Conservation (phyloP, 2,329 filamentous ascomycete species). For the Plectosphaerella sp. region DNA sequence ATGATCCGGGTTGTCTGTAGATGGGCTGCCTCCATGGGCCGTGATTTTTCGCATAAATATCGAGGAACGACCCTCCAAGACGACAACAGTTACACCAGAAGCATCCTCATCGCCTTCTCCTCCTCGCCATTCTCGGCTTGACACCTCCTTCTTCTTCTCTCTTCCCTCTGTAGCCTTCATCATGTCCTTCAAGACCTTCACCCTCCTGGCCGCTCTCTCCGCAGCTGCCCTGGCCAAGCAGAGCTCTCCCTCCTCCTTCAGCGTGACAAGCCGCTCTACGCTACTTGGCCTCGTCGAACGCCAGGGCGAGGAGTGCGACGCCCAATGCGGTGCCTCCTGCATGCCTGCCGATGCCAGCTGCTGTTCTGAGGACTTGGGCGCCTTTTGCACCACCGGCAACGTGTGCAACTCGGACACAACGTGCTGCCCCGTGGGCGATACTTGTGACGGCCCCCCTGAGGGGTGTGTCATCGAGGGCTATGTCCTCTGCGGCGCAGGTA, state of each 20-base stretch:
- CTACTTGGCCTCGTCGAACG: neutral
- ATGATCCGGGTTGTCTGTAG: too few relatives aligned
- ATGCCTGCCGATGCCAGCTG: neutral
- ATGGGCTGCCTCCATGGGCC: too few relatives aligned
- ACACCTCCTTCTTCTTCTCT: neutral
- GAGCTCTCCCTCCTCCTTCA: neutral
- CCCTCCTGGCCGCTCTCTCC: neutral
- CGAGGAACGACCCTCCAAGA: too few relatives aligned
- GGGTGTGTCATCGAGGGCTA: neutral
- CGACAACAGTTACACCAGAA: too few relatives aligned
- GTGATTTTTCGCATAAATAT: too few relatives aligned
- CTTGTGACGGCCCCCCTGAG: neutral
- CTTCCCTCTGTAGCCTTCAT: neutral
- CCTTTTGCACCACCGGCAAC: neutral
- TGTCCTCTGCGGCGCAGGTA: neutral
- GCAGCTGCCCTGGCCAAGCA: neutral
- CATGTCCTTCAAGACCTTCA: neutral
- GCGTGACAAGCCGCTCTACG: neutral
- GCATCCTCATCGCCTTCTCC: neutral
- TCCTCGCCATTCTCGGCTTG: neutral
- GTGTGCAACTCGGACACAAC: neutral
- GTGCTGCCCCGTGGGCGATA: slow-evolving; percentile 1
- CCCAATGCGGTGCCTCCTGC: neutral
- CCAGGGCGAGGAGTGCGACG: neutral
- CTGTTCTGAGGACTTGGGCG: neutral